phyloP scores from a whole-genome alignment of 2,329 filamentous ascomycete genomes.

The Colletotrichum magnum region DNA sequence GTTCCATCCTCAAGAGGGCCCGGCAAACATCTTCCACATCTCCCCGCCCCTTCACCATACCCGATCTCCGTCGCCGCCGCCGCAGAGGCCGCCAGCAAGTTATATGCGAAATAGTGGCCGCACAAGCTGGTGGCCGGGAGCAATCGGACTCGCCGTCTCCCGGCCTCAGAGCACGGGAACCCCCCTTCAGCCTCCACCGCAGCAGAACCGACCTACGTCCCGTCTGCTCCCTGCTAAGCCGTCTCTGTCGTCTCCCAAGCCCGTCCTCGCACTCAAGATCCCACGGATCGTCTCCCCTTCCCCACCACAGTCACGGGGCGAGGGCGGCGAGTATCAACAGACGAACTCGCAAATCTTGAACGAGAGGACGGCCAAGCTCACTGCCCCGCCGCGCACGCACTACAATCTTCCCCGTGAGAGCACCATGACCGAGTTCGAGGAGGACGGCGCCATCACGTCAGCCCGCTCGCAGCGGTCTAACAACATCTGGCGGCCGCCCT shows the following conservation, averaged over 20 bases:
- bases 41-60: slow-evolving; percentile 55
- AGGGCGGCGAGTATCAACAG: slow-evolving; percentile 25
- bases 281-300: slow-evolving; percentile 41
- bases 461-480: slow-evolving; percentile 48
- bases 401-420: slow-evolving; percentile 53
- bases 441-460: slow-evolving; percentile 58
- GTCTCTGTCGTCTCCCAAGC: slow-evolving; percentile 50
- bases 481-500: slow-evolving; percentile 67
- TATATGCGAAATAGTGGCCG: slow-evolving; percentile 36
- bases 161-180: slow-evolving; percentile 45
- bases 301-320: slow-evolving; percentile 31
- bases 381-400: slow-evolving; percentile 37
- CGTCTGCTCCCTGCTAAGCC: slow-evolving; percentile 60
- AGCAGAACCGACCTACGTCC: slow-evolving; percentile 52
- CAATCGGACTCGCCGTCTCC: slow-evolving; percentile 63
- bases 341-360: slow-evolving; percentile 39
- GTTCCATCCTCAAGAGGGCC: slow-evolving; percentile 34
- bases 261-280: slow-evolving; percentile 59
- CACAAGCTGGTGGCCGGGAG: slow-evolving; percentile 51
- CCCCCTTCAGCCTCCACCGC: slow-evolving; percentile 30
- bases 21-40: slow-evolving; percentile 54
- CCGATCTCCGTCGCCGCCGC: slow-evolving; percentile 43
- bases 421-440: slow-evolving; percentile 67
- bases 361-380: slow-evolving; percentile 36
- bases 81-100: slow-evolving; percentile 18